phyloP scores from a whole-genome alignment of 768 basidiomycete species.

The Suillus paluster region DNA sequence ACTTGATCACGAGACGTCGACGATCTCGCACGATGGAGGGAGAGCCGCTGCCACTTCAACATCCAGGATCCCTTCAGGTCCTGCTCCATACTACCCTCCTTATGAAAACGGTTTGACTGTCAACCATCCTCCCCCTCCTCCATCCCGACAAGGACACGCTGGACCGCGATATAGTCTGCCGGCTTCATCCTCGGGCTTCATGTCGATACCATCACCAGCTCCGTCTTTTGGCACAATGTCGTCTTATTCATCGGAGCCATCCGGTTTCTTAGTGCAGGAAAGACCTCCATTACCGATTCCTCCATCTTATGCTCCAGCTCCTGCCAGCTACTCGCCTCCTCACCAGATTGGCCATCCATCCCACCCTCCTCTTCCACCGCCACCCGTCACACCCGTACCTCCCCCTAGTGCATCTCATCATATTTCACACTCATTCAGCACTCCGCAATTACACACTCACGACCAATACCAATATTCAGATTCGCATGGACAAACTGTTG shows the following conservation, averaged over 20 bases:
- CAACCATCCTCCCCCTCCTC: conserved; percentile 37
- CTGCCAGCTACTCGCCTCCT: conserved; percentile 23
- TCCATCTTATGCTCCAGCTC: conserved; percentile 22
- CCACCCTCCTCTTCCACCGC: conserved; percentile 16
- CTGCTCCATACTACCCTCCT: conserved; percentile 48
- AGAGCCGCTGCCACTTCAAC: conserved; percentile 40
- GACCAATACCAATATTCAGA: conserved; percentile 23
- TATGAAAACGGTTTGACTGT: conserved; percentile 45
- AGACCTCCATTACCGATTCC: conserved; percentile 45
- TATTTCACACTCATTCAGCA: conserved; percentile 33
- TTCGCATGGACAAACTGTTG: conserved; percentile 24
- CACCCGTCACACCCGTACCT: conserved; percentile 17
- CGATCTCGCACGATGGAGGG: conserved; percentile 11
- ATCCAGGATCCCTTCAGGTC: conserved; percentile 34
- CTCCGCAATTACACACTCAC: conserved; percentile 31
- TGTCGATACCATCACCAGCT: conserved; percentile 51
- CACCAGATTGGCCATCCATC: conserved; percentile 20
- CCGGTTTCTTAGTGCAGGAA: conserved; percentile 36
- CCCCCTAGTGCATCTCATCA: conserved; percentile 22
- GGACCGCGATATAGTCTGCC: conserved; percentile 73
- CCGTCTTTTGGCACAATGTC: conserved; percentile 42
- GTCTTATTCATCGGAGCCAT: conserved; percentile 39
- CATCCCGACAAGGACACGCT: conserved; percentile 30
- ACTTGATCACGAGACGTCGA: neutral
- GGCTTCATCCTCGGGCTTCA: conserved; percentile 68